These are phyloP conservation scores for Xylaria acuta DNA, from an alignment of 495 filamentous ascomycete species.

Conservation along the genomic window DNA sequence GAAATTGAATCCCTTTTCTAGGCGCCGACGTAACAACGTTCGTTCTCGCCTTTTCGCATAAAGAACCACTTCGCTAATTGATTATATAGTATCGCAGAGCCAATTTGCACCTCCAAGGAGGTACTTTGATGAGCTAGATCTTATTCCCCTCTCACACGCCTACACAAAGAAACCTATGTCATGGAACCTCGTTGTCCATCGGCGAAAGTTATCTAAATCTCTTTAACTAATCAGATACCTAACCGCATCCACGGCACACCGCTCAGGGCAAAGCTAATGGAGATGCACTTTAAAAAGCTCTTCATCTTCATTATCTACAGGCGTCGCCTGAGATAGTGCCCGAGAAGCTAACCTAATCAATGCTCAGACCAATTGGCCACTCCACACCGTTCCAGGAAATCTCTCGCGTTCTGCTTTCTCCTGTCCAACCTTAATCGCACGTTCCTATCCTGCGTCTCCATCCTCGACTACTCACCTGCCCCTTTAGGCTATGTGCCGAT, in stretches of 20 bases:
- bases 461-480: slow-evolving; percentile 13
- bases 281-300: background rate
- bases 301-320: background rate
- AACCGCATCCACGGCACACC: background rate
- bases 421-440: slow-evolving; percentile 19
- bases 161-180: background rate
- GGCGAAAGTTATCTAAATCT: background rate
- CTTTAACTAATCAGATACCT: background rate
- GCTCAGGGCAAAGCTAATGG: background rate
- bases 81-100: background rate
- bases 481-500: slow-evolving; percentile 15
- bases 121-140: background rate
- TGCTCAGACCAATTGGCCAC: background rate
- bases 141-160: background rate
- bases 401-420: background rate
- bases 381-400: background rate
- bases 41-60: background rate
- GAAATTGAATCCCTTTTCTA: background rate
- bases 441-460: slow-evolving; percentile 5
- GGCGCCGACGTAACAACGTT: background rate
- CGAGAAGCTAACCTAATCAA: background rate
- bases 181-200: background rate
- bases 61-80: background rate
- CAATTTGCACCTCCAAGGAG: background rate
- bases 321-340: background rate